These are phyloP conservation scores for Pterocarpus santalinus DNA, from an alignment of 306 rosid genomes.

Conservation along the genomic window DNA sequence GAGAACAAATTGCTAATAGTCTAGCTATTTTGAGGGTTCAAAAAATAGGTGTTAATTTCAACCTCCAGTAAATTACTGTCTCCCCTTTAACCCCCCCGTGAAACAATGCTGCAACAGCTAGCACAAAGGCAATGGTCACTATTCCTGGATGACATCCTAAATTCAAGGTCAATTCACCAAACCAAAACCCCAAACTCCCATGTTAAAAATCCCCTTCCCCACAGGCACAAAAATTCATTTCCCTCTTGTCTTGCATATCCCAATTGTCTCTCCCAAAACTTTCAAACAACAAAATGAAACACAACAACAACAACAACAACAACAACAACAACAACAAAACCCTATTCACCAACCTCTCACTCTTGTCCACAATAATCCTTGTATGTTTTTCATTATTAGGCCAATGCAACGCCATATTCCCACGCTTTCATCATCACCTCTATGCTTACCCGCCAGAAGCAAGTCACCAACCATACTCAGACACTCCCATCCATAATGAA, in stretches of 20 bases:
- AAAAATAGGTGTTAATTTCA: neutral
- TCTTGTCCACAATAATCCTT: neutral
- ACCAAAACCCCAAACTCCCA: neutral
- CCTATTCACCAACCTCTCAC: neutral
- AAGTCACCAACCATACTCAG: neutral
- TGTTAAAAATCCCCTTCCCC: neutral
- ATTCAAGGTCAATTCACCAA: conserved; percentile 4
- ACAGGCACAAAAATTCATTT: neutral
- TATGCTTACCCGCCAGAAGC: neutral
- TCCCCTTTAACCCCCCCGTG: conserved; percentile 24
- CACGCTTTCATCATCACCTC: neutral
- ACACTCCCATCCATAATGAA: neutral
- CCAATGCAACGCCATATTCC: conserved; percentile 2
- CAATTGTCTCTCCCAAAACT: neutral
- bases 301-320: conserved; percentile 2
- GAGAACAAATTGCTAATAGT: no score
- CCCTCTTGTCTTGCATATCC: neutral
- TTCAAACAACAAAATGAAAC: conserved; percentile 19
- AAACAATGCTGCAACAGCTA: conserved; percentile 32
- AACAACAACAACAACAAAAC: neutral
- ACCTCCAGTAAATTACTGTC: neutral
- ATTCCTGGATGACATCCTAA: conserved; percentile 23
- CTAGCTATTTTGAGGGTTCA: neutral
- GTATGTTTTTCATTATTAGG: neutral
- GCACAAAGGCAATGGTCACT: conserved; percentile 2